Base-by-base conservation (phyloP, 257 asterid genomes). In the Marsdenia floribunda region DNA sequence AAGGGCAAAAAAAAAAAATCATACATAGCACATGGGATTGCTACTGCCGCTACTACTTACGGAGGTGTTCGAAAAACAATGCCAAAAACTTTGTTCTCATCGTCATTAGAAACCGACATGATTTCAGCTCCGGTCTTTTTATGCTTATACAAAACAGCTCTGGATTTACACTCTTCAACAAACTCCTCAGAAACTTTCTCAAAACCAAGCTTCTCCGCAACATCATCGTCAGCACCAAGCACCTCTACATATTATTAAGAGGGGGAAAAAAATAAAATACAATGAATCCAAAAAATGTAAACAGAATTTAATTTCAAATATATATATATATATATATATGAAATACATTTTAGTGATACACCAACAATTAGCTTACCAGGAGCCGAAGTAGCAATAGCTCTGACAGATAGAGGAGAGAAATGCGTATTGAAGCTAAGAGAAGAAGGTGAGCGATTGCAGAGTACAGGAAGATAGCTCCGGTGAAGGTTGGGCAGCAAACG, bases 1-100 rank as follows among this genome's bases (percentile, higher is more conserved):
- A 24, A 42, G 42, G 6, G 6, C 0, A 3, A 3, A 38, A 37
- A 37, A 37, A 38, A 38, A 38, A n/a, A 57, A 13, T 57, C 65
- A n/a, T 24, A 60, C 29, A 60, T 26, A 60, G 26, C 13, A 33
- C 42, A 60, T 60, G 67, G 40, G 12, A 12, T 24, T 60, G n/a
- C 42, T 26, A 29, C 42, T 18, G 42, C 70, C 22, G 3, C 70
- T 38, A 69, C 24, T 35, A 77, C 99, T 87, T 86, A 95, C 99
- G 97, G 97, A 75, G 99, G 99, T 19, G 96, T 92, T 72, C 96
- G 85, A 79, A 95, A 88, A 74, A 95, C 99, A 81, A 95, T 88
- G 77, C 98, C 99, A 26, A 95, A 95, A 53, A 90, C 96, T 80
- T 95, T 95, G 78, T 95, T 95, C 93, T 95, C 99, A 18, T 95